Conservation (phyloP, 2,329 filamentous ascomycete genomes). For the Cadophora luteo-olivacea region DNA sequence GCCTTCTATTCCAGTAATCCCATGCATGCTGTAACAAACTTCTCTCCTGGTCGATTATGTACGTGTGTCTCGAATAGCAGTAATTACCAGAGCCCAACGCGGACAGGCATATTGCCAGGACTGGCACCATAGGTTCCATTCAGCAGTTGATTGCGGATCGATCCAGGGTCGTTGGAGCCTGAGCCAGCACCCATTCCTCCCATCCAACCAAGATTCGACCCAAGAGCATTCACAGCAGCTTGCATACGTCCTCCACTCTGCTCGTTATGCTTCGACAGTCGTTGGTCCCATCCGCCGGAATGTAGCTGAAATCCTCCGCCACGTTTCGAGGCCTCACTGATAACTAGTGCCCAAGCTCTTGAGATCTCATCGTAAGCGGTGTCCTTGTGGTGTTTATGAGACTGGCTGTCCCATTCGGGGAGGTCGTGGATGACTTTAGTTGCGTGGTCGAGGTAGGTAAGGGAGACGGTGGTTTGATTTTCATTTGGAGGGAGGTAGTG, state of each 20-base stretch:
- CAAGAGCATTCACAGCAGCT: slow-evolving; percentile 79
- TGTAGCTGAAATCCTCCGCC: slow-evolving; percentile 90
- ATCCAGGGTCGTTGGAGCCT: slow-evolving; percentile 53
- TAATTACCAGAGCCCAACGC: slow-evolving; percentile 65
- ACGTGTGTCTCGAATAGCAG: slow-evolving; percentile 21
- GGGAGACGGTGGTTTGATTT: slow-evolving; percentile 78
- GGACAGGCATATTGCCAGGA: slow-evolving; percentile 52
- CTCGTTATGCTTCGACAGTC: slow-evolving; percentile 85
- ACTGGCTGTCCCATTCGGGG: slow-evolving; percentile 87
- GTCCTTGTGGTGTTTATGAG: slow-evolving; percentile 91
- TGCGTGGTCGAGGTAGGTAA: slow-evolving; percentile 87
- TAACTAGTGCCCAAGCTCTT: slow-evolving; percentile 89
- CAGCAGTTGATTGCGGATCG: slow-evolving; percentile 67
- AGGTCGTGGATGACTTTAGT: slow-evolving; percentile 90
- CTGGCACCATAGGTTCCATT: slow-evolving; percentile 62
- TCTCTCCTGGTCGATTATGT: slow-evolving; percentile 33
- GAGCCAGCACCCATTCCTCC: slow-evolving; percentile 47
- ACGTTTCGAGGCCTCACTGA: slow-evolving; percentile 88
- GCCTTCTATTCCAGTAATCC: slow-evolving; percentile 32
- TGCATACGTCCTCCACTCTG: slow-evolving; percentile 83
- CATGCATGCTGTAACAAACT: slow-evolving; percentile 34
- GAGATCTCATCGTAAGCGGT: slow-evolving; percentile 96
- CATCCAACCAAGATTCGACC: slow-evolving; percentile 80
- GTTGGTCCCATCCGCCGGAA: slow-evolving; percentile 91
- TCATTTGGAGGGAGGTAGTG: slow-evolving; percentile 95